Conservation (phyloP, 371 early-diverging fungal genomes). For the Conidiobolus incongruus region DNA sequence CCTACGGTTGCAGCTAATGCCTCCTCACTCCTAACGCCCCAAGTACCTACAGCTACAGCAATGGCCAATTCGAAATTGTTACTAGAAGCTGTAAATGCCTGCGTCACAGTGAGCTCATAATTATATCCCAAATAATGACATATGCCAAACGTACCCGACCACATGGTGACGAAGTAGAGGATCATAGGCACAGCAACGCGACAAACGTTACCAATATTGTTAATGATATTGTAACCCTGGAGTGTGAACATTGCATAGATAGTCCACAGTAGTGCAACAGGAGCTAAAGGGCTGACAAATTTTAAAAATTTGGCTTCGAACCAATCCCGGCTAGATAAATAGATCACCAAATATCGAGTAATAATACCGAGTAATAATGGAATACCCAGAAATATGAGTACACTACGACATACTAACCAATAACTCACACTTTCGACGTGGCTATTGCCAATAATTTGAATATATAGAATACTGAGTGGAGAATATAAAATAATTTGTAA, state of each 20-base stretch:
- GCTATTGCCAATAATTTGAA: slow-evolving; percentile 15
- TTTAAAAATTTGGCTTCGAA: background rate
- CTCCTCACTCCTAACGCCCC: slow-evolving; percentile 34
- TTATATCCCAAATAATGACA: slow-evolving; percentile 11
- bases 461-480: slow-evolving; percentile 29
- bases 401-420: slow-evolving; percentile 28
- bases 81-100: slow-evolving; percentile 42
- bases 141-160: slow-evolving; percentile 19
- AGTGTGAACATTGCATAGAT: slow-evolving; percentile 53
- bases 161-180: slow-evolving; percentile 34
- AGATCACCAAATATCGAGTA: slow-evolving; percentile 24
- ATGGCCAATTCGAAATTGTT: slow-evolving; percentile 64
- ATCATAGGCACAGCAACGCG: slow-evolving; percentile 43
- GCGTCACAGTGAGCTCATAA: slow-evolving; percentile 25
- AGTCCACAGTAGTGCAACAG: slow-evolving; percentile 36
- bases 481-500: slow-evolving; percentile 41
- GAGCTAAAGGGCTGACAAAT: slow-evolving; percentile 4
- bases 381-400: slow-evolving; percentile 43
- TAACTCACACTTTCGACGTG: slow-evolving; percentile 11
- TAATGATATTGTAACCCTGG: slow-evolving; percentile 39
- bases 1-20: slow-evolving; percentile 49
- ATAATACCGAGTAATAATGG: slow-evolving; percentile 31
- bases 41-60: slow-evolving; percentile 43
- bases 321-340: slow-evolving; percentile 21
- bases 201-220: slow-evolving; percentile 31